Evolutionary conservation across 768 basidiomycete species (phyloP), one percentile per base, ranked within the genome.

Genomic region (Termitomyces sp.): DNA sequence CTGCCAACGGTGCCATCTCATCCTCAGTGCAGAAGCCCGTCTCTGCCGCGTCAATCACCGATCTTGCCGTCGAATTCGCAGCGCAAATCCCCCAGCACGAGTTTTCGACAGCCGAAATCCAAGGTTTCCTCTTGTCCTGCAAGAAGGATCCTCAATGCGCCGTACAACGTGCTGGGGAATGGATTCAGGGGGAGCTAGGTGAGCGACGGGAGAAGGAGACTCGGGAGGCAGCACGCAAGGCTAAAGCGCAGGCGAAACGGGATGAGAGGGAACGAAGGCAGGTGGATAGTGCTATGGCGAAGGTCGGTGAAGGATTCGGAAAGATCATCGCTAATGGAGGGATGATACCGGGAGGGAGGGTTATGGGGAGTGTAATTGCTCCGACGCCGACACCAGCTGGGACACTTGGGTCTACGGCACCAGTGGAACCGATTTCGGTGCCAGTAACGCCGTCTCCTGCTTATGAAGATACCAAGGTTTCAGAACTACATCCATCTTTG

Each of bases 41-140:
- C 10, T 33, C 43, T 2, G 17, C 10, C 3, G 10, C 44, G 23
- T 44, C 47, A 43, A 48, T 78, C 42, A 10, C 57, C 9, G 47
- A 62, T 11, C 73, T 81, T n/a, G 76, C 80, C 0, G 55, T 63
- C 3, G 45, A 64, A 28, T 86, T 85, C 62, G 70, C 77, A 0
- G 58, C 64, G 0, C 56, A 57, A 3, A 66, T 86, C 23, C 82
- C 84, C 0, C 66, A 73, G 11, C 61, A 75, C 46, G 74, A 76
- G 55, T 81, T 84, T 62, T 80, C 81, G 31, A 79, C 81, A 0
- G 83, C 85, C 0, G 81, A 85, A 54, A 71, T 87, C 2, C 84
- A 86, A 62, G 82, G 83, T 0, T 86, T 77, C 65, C 71, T 86
- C 12, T 70, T 86, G 7, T 62, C 65, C 10, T 72, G 72, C 58